Evolutionary conservation across 23 red algal species (phyloP), one percentile per base, ranked within the genome.

Genomic region (Chondrus crispus): DNA sequence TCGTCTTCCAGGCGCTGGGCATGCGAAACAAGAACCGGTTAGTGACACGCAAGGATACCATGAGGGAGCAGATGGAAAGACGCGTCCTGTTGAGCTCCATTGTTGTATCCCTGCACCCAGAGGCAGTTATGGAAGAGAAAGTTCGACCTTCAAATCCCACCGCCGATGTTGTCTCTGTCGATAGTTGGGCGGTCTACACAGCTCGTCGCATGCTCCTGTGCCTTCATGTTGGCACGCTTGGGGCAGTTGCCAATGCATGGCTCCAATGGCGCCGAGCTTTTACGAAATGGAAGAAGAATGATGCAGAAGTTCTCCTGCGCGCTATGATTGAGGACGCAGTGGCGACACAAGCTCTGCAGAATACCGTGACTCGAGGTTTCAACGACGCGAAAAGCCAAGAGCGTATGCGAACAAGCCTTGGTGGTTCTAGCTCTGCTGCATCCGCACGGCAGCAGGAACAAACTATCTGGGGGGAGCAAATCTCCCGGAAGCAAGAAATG

Each of bases 311-410:
- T 22, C 8, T 90, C 4, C 20, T 90, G 3, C 48, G 32, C 19
- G 72, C 87, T 43, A 80, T 90, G 87, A 90, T 90, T 46, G 39
- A 90, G 37, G 74, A 90, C 19, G 87, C 87, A 13, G 70, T 90
- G 3, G 87, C 87, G 3, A 80, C 74, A 36, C 71, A 90, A 66
- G 87, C 71, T 40, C 39, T 80, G 24, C 87, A 62, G 10, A 78
- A 49, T 6, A 53, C 87, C 38, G 72, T 90, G 0, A 73, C 64
- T 57, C 87, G 74, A n/a, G 87, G 48, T 2, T 81, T 90, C 39
- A 68, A 69, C 40, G 64, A 55, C 29, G 68, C 87, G 13, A 68
- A 64, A 12, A 44, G 64, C 38, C 53, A 68, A 37, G 72, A 79
- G 5, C 71, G 35, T 9, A 32, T 66, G 26, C 26, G 35, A 32